Evolutionary conservation across 305 asterid genomes (phyloP).

Genomic region (Fraxinus latifolia): DNA sequence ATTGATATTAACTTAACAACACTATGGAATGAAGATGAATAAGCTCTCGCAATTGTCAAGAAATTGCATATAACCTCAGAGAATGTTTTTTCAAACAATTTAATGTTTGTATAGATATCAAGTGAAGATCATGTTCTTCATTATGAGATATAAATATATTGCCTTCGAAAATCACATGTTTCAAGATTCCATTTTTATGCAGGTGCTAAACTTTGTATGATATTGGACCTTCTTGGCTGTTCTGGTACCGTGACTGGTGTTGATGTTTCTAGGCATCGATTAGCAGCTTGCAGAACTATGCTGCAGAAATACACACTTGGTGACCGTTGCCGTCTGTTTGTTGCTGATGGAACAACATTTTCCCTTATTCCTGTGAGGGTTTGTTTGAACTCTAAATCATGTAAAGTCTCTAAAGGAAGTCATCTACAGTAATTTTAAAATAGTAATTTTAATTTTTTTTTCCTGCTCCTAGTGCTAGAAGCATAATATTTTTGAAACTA

Average conservation of each 20-base stretch:
- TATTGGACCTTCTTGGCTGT: conserved; percentile 70
- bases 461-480: conserved; percentile 4
- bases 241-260: conserved; percentile 90
- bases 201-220: conserved; percentile 98
- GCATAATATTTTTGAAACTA: neutral
- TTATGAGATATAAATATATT: neutral
- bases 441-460: neutral
- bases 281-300: conserved; percentile 91
- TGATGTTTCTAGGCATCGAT: conserved; percentile 76
- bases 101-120: neutral
- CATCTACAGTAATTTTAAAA: neutral
- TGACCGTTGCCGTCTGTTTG: conserved; percentile 79
- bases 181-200: conserved; percentile 25
- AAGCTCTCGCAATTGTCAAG: neutral
- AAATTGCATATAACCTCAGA: neutral
- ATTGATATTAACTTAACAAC: neutral
- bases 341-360: conserved; percentile 88
- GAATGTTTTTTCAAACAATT: neutral
- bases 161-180: neutral
- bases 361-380: conserved; percentile 59
- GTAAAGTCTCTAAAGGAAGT: conserved; percentile 33
- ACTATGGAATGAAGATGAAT: neutral
- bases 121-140: neutral
- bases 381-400: conserved; percentile 37
- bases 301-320: conserved; percentile 75